Conservation (phyloP, 768 basidiomycete genomes). For the Suillus plorans region DNA sequence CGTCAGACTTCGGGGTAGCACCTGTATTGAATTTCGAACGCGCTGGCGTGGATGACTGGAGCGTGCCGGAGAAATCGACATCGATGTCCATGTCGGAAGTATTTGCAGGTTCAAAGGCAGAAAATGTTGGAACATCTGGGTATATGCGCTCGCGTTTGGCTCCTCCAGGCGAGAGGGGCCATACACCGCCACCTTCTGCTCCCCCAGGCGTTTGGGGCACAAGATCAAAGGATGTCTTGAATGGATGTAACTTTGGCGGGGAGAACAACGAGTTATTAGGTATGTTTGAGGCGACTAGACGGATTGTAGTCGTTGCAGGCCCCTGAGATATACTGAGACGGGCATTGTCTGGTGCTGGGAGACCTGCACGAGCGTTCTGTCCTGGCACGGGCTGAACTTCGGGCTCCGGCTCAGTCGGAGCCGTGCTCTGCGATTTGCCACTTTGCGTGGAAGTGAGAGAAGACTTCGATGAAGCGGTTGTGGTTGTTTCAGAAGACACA, state of each 20-base stretch:
- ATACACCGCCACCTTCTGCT: constrained; percentile 24
- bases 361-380: constrained; percentile 53
- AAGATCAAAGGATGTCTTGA: constrained; percentile 68
- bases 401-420: constrained; percentile 14
- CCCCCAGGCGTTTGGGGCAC: constrained; percentile 53
- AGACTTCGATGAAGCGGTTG: constrained; percentile 24
- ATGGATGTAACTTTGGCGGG: constrained; percentile 68
- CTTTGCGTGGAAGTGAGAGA: constrained; percentile 24
- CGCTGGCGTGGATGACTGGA: constrained; percentile 19
- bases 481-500: constrained; percentile 10
- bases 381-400: constrained; percentile 56
- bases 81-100: constrained; percentile 35
- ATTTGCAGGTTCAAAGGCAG: constrained; percentile 30
- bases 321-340: constrained; percentile 58
- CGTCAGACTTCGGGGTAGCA: constrained; percentile 24
- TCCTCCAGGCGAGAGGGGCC: constrained; percentile 40
- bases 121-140: constrained; percentile 37
- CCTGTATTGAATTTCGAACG: constrained; percentile 26
- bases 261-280: constrained; percentile 26
- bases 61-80: constrained; percentile 36
- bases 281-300: constrained; percentile 38
- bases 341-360: constrained; percentile 59
- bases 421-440: constrained; percentile 28
- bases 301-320: constrained; percentile 47
- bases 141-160: constrained; percentile 34